These are phyloP conservation scores for Pontederia crassipes DNA, from an alignment of 176 grass and related monocot genomes.

Conservation along the genomic window DNA sequence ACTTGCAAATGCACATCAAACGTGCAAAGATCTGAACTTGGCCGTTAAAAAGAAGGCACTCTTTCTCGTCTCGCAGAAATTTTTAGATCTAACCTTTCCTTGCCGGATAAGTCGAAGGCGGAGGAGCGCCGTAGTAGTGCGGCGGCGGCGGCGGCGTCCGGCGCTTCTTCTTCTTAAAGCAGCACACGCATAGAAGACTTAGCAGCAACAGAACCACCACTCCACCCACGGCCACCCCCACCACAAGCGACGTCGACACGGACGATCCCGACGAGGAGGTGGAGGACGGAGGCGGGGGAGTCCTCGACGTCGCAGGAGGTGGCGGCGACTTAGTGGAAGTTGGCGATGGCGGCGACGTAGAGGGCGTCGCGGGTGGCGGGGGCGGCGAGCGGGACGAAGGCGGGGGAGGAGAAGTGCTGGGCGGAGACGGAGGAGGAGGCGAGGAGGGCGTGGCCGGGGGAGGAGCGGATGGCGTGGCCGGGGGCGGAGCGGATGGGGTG, in stretches of 20 bases:
- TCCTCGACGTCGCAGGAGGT: slow-evolving; percentile 3
- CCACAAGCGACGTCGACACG: slow-evolving; percentile 30
- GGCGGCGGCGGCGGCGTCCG: slow-evolving; percentile 26
- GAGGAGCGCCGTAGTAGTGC: slow-evolving; percentile 35
- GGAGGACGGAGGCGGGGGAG: background rate
- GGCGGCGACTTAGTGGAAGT: background rate
- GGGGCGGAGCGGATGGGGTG: slow-evolving; percentile 20
- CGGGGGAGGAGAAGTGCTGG: slow-evolving; percentile 11
- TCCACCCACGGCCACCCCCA: slow-evolving; percentile 45
- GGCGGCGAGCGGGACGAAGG: background rate
- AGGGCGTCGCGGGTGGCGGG: background rate
- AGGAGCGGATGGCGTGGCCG: slow-evolving; percentile 6
- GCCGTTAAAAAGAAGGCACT: background rate
- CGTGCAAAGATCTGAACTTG: background rate
- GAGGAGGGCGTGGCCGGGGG: background rate
- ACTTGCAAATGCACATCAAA: background rate
- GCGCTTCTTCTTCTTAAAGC: slow-evolving; percentile 49
- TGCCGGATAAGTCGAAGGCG: slow-evolving; percentile 21
- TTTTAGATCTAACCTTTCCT: slow-evolving; percentile 54
- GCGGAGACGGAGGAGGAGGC: slow-evolving; percentile 1
- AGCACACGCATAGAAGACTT: slow-evolving; percentile 46
- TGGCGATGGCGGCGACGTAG: slow-evolving; percentile 5
- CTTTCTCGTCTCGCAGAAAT: background rate
- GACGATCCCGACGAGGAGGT: background rate
- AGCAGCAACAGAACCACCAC: slow-evolving; percentile 41